Evolutionary conservation across 2,329 filamentous ascomycete genomes (phyloP), one percentile per base, ranked within the genome.

Genomic region (Beauveria pseudobassiana): DNA sequence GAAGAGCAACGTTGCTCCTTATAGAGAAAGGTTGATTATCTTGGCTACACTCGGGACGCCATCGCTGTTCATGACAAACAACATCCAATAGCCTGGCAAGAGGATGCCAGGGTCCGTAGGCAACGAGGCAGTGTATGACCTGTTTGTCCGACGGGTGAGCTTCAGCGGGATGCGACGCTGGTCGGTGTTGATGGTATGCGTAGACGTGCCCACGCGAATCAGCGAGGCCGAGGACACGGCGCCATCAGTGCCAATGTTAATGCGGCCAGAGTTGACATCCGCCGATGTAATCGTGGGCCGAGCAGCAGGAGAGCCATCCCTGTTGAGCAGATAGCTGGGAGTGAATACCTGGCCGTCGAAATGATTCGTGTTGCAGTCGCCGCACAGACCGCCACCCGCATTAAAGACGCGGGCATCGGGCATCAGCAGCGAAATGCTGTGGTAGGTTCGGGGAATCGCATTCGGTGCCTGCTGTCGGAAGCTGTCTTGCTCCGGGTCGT

Each of bases 131-230:
- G 68, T 73, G 62, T 79, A 82, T 1, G 62, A 69, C 3, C 67
- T 71, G 0, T 70, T 70, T 38, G 65, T 66, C 5, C 64, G 62
- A 14, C 59, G 58, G 4, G 67, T 66, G 6, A 71, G 63, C 3
- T 68, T 72, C 24, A 83, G 69, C 16, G 78, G 73, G 53, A 86
- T 74, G 9, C 82, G 77, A 24, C 83, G 71, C 72, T 85, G 82
- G 68, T 86, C 83, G 0, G 78, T 85, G 65, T 86, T 82, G 53
- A 85, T 76, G 1, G 80, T 78, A 67, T 85, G 82, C 0, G 83
- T 86, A 4, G 73, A 72, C 3, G 74, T 77, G 1, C 81, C 78
- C 51, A 77, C 75, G 6, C 83, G 74, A 30, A 86, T 69, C 16
- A 85, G 67, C 0, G 77, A 73, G 1, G 67, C 67, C 48, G 66